Conservation (phyloP, 225 moss, liverwort and hornwort species). For the Asterella californica region DNA sequence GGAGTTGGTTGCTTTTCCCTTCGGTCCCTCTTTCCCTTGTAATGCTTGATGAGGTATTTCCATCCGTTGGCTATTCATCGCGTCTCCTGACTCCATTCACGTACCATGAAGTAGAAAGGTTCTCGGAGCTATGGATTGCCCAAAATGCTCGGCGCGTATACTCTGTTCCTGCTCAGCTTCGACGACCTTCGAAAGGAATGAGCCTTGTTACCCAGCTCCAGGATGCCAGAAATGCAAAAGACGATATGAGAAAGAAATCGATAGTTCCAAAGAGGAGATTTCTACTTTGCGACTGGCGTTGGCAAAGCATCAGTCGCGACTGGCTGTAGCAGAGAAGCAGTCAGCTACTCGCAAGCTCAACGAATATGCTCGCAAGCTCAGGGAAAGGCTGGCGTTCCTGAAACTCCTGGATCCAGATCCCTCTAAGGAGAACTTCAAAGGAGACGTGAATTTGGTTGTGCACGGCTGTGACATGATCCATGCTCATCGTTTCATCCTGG, state of each 20-base stretch:
- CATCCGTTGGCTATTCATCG: too few species aligned
- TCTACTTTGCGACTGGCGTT: slow-evolving; percentile 30
- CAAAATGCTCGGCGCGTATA: slow-evolving; percentile 44
- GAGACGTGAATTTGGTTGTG: slow-evolving; percentile 42
- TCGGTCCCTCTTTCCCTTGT: too few species aligned
- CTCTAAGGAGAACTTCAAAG: slow-evolving; percentile 40
- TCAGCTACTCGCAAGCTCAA: slow-evolving; percentile 37
- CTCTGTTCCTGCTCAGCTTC: slow-evolving; percentile 47
- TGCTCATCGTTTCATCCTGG: slow-evolving; percentile 49
- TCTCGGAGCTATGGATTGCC: slow-evolving; percentile 53
- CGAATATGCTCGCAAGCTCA: too few species aligned
- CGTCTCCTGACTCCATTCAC: too few species aligned
- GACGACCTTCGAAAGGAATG: slow-evolving; percentile 45
- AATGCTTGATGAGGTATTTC: too few species aligned
- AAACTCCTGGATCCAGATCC: slow-evolving; percentile 34
- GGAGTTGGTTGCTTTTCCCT: too few species aligned
- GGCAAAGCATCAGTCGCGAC: too few species aligned
- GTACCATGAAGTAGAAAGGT: too few species aligned
- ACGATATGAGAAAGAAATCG: slow-evolving; percentile 48
- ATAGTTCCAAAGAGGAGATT: slow-evolving; percentile 38
- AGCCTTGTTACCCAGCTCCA: slow-evolving; percentile 47
- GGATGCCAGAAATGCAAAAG: slow-evolving; percentile 51
- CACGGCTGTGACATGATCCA: slow-evolving; percentile 34
- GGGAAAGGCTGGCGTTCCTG: slow-evolving; percentile 33
- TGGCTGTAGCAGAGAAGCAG: slow-evolving; percentile 36